Percentiles rank a stretch among this genome's conserved stretches.
Evolutionary conservation across 2,329 filamentous ascomycete genomes (phyloP).

Genomic region (Ophiostoma sp.): DNA sequence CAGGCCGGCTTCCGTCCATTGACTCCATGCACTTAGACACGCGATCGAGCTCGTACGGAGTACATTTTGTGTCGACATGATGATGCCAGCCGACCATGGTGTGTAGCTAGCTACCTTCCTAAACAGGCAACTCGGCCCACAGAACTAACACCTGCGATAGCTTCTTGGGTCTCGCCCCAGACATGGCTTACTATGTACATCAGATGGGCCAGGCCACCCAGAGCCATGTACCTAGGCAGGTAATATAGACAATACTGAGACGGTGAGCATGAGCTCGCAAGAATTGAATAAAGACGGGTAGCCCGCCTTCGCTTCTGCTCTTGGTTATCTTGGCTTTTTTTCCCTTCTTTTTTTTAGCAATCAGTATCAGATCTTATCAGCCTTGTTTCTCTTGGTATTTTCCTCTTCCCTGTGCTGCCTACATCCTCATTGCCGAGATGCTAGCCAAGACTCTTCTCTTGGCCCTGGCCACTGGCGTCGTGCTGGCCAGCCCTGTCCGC

Average conservation of each 20-base stretch:
- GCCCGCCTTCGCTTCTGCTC: background rate
- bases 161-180: background rate
- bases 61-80: background rate
- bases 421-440: background rate
- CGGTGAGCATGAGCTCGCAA: background rate
- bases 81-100: background rate
- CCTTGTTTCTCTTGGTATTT: background rate
- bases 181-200: background rate
- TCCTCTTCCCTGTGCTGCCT: background rate
- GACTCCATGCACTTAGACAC: background rate
- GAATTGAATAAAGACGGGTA: background rate
- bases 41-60: background rate
- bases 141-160: background rate
- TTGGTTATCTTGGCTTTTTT: background rate
- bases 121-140: background rate
- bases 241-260: background rate
- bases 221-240: background rate
- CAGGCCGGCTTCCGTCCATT: background rate
- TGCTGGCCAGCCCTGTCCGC: conserved; percentile 3
- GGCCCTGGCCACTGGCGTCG: background rate
- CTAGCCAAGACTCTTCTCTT: conserved; percentile 1
- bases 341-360: background rate
- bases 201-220: background rate
- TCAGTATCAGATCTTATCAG: background rate
- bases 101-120: conserved; percentile 6